Percentiles rank a stretch among this genome's conserved stretches.
Conservation (phyloP, 371 early-diverging fungal species). For the Entomophthora muscae region DNA sequence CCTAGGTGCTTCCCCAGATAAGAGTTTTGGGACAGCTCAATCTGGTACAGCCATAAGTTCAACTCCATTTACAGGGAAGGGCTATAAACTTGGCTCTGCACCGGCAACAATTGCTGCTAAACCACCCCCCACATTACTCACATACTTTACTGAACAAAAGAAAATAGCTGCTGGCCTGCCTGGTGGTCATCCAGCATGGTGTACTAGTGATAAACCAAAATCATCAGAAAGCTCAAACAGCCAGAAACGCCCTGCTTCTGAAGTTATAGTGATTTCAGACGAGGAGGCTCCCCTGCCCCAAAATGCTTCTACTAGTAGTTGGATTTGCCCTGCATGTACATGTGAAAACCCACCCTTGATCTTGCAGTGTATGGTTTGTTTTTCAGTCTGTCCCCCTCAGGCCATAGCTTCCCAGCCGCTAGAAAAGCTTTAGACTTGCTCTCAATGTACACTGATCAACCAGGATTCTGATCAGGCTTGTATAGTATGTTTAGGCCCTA, state of each 20-base stretch:
- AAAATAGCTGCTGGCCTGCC: neutral
- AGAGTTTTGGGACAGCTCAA: neutral
- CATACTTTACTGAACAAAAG: neutral
- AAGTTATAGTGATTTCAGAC: neutral
- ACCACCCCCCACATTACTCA: neutral
- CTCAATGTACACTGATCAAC: neutral
- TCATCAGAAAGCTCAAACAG: neutral
- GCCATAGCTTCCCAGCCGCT: neutral
- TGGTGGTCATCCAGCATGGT: neutral
- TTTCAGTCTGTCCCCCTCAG: neutral
- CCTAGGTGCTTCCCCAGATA: neutral
- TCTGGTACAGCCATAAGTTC: neutral
- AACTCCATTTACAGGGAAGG: neutral
- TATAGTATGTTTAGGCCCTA: no score
- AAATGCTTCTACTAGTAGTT: neutral
- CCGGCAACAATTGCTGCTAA: neutral
- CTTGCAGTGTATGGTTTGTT: neutral
- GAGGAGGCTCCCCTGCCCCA: neutral
- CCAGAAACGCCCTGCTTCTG: neutral
- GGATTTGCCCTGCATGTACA: neutral
- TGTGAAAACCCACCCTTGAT: neutral
- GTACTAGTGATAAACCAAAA: neutral
- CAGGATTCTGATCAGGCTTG: no score
- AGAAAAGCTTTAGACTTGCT: neutral
- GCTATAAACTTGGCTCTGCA: neutral